Percentiles rank a stretch among this genome's conserved stretches.
Evolutionary conservation across 306 rosid species (phyloP).

Genomic region (Arachis hypogaea): DNA sequence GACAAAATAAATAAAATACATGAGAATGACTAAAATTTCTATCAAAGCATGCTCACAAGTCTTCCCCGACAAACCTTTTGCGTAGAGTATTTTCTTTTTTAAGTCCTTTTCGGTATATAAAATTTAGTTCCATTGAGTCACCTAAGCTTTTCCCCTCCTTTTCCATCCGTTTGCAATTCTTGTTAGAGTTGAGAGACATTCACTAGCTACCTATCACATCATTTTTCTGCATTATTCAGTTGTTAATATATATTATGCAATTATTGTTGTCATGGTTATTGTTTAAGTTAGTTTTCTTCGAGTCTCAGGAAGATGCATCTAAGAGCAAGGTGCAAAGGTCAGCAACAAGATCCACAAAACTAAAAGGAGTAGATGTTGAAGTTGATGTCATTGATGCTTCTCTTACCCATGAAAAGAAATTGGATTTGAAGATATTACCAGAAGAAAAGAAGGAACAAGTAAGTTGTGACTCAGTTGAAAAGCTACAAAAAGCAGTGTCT

Average conservation of each 20-base stretch:
- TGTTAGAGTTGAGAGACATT: neutral
- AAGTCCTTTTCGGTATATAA: no score
- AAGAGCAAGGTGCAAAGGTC: slow-evolving; percentile 49
- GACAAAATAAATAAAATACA: no score
- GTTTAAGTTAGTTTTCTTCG: slow-evolving; percentile 26
- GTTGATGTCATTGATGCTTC: slow-evolving; percentile 36
- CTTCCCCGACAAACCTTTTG: neutral
- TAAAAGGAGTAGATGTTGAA: neutral
- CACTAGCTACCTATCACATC: neutral
- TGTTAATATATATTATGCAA: no score
- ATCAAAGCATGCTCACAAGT: neutral
- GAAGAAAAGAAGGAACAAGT: slow-evolving; percentile 48
- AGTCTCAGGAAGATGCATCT: slow-evolving; percentile 50
- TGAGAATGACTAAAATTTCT: no score
- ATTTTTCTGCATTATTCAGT: neutral
- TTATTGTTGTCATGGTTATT: neutral
- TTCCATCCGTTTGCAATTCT: neutral
- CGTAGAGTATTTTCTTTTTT: neutral
- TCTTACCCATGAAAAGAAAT: slow-evolving; percentile 43
- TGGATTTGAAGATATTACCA: slow-evolving; percentile 41
- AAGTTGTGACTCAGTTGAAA: slow-evolving; percentile 26
- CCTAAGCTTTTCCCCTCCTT: neutral
- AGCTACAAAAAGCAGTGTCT: slow-evolving; percentile 46
- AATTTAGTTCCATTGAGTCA: neutral
- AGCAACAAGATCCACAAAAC: slow-evolving; percentile 42